Conservation (phyloP, 306 rosid species). For the Ziziphus jujuba region DNA sequence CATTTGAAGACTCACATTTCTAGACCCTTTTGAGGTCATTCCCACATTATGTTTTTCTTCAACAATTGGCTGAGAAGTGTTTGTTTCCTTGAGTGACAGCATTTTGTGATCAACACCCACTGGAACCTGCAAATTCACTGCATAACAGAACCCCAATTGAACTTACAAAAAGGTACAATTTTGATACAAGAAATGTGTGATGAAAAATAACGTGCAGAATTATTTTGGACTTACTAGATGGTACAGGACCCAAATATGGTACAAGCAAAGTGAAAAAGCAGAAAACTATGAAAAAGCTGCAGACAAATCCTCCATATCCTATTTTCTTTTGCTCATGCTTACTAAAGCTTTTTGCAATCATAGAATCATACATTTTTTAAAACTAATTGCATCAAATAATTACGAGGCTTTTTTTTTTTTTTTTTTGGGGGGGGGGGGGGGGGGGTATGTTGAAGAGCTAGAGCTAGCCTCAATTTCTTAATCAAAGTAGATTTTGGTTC, state of each 20-base stretch:
- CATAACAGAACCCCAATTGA: not conserved
- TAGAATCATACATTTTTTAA: constrained; percentile 51
- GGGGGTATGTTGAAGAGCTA: constrained; percentile 11
- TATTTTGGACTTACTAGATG: constrained; percentile 53
- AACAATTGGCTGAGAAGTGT: constrained; percentile 27
- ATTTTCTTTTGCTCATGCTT: constrained; percentile 72
- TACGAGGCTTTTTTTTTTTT: constrained; percentile 1
- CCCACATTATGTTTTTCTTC: constrained; percentile 30
- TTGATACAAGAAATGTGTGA: not conserved
- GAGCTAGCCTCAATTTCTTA: not conserved
- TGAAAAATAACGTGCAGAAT: not conserved
- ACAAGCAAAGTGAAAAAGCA: constrained; percentile 64
- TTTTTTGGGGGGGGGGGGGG: no score
- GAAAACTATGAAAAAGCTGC: constrained; percentile 54
- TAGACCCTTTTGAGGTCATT: not conserved
- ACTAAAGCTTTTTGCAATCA: constrained; percentile 78
- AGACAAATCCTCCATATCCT: constrained; percentile 68
- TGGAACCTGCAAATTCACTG: constrained; percentile 61
- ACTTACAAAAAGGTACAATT: no score
- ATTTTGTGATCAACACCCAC: constrained; percentile 36
- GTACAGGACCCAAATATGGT: constrained; percentile 63
- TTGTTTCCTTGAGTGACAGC: constrained; percentile 48
- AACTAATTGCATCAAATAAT: no score
- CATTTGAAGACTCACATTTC: not conserved
- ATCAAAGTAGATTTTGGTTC: constrained; percentile 9